Evolutionary conservation across 2,329 filamentous ascomycete species (phyloP), one percentile per base, ranked within the genome.

Genomic region (Diaporthe helianthi): DNA sequence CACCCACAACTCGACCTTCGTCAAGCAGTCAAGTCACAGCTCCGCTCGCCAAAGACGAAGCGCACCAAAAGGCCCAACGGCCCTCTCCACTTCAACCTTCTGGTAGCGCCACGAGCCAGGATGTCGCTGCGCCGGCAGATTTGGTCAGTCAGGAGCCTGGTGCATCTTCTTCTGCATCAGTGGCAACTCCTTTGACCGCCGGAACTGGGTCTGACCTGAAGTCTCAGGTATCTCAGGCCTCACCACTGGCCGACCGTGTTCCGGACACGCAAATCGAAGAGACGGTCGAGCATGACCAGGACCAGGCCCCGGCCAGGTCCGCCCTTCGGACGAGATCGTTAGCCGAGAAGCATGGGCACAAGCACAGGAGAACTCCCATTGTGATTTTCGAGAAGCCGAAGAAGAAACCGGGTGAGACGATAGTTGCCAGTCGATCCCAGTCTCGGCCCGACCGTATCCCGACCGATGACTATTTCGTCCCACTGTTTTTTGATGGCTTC

Each of bases 311-410:
- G 10, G 22, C 55, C 2, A n/a, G 31, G 12, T 46, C 58, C 38
- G n/a, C 65, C 6, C 53, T 52, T 15, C 70, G 67, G 22, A 52
- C 52, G 19, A 67, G 67, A 33, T 49, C 54, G 19, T 41, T 71
- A 38, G 67, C 67, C 10, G 67, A 71, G 51, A 67, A 65, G 38
- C 58, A 55, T 15, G 55, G 67, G 3, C 67, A 63, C 22, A 69
- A 67, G 36, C 91, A 89, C 75, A 89, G 85, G 72, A 91, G 91
- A 73, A 83, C 91, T 17, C 93, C 91, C 1, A 92, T 89, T 0
- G 93, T 96, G 4, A 85, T 95, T 0, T 96, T 97, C 76, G 90
- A 92, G 3, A 93, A 92, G 75, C 88, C 89, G 67, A 81, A 82
- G 1, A 83, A 83, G 72, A 83, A 82, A 55, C 74, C 79, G 24